These are phyloP conservation scores for Aspergillus novoparasiticus DNA, from an alignment of 2,329 filamentous ascomycete genomes.

Conservation along the genomic window DNA sequence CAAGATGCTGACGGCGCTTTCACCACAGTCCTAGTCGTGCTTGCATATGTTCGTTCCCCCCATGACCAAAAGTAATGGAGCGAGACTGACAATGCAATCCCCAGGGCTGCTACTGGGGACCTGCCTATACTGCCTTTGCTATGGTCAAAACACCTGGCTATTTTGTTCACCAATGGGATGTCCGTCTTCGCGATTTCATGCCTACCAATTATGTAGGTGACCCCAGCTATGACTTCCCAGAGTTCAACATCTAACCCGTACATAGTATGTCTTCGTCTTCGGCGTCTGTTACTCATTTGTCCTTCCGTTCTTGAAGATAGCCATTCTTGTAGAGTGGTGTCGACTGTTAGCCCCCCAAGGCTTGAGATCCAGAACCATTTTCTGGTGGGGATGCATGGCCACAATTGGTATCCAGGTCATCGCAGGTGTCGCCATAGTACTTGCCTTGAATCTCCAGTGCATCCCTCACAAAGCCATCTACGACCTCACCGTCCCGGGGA, in stretches of 20 bases:
- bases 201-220: not conserved
- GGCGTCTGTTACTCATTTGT: constrained; percentile 38
- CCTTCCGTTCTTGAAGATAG: constrained; percentile 43
- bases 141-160: not conserved
- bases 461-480: constrained; percentile 35
- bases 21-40: not conserved
- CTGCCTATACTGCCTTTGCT: not conserved
- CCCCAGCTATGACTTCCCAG: too few relatives aligned
- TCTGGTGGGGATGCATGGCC: constrained; percentile 39
- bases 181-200: not conserved
- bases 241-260: not conserved
- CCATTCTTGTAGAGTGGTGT: constrained; percentile 48
- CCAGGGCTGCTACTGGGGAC: not conserved
- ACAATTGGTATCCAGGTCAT: constrained; percentile 34
- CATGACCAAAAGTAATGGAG: not conserved
- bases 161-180: not conserved
- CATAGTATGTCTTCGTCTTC: constrained; percentile 24
- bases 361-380: constrained; percentile 26
- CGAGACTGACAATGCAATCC: not conserved
- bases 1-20: not conserved
- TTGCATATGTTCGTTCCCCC: not conserved
- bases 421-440: constrained; percentile 29
- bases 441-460: constrained; percentile 39
- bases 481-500: constrained; percentile 31
- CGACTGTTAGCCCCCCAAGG: constrained; percentile 35